phyloP scores from a whole-genome alignment of 2,329 filamentous ascomycete genomes.

The Myriosclerotinia scirpicola region DNA sequence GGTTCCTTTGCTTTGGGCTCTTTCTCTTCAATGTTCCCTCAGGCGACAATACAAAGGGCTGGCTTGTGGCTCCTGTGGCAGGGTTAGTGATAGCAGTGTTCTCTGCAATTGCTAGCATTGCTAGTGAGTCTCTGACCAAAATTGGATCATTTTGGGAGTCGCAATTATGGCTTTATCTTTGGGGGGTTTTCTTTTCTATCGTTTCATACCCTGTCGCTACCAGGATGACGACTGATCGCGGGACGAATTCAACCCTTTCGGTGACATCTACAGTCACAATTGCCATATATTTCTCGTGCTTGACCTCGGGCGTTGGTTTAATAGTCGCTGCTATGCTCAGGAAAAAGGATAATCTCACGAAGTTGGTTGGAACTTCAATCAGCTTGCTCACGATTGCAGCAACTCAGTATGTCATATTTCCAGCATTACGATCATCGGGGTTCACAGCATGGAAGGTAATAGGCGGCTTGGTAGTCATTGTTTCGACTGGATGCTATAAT shows the following conservation, averaged over 20 bases:
- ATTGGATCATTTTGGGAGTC: constrained; percentile 32
- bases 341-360: constrained; percentile 32
- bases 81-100: constrained; percentile 30
- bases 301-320: constrained; percentile 24
- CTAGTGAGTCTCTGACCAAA: constrained; percentile 32
- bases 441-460: constrained; percentile 29
- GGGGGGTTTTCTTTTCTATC: constrained; percentile 28
- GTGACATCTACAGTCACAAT: constrained; percentile 10
- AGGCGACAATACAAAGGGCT: constrained; percentile 19
- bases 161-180: constrained; percentile 30
- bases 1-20: constrained; percentile 29
- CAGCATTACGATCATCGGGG: constrained; percentile 24
- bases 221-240: not conserved
- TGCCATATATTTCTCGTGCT: constrained; percentile 16
- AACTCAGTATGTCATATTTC: constrained; percentile 30
- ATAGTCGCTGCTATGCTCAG: constrained; percentile 30
- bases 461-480: constrained; percentile 29
- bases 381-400: constrained; percentile 29
- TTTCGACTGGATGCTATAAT: constrained; percentile 32
- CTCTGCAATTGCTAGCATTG: constrained; percentile 32
- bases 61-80: constrained; percentile 31
- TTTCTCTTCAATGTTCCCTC: constrained; percentile 29
- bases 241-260: not conserved
- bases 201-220: constrained; percentile 20
- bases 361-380: constrained; percentile 31